Conservation (phyloP, 2,329 filamentous ascomycete species). For the Aspergillus arachidicola region DNA sequence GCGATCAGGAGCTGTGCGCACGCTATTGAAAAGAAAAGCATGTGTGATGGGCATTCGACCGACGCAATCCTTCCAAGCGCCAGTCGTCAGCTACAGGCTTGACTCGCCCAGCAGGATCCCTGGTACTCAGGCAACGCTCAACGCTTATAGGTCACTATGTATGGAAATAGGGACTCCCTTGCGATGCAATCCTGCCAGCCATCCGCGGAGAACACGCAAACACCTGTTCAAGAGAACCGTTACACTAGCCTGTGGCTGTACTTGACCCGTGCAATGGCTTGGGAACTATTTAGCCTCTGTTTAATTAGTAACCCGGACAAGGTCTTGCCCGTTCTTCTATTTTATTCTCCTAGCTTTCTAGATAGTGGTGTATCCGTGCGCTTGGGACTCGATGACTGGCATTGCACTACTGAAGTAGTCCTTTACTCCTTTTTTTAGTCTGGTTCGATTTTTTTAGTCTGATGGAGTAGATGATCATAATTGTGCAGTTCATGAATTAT, state of each 20-base stretch:
- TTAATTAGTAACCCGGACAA: neutral
- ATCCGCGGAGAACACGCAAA: neutral
- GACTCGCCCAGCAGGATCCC: neutral
- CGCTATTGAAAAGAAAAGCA: neutral
- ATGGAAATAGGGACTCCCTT: neutral
- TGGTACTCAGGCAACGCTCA: neutral
- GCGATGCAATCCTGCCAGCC: neutral
- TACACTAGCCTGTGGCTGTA: neutral
- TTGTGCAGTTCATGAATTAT: neutral
- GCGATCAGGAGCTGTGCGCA: neutral
- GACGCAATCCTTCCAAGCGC: neutral
- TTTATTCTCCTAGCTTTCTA: neutral
- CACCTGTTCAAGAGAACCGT: slow-evolving; percentile 1
- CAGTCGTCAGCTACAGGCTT: neutral
- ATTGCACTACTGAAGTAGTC: neutral
- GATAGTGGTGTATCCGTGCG: neutral
- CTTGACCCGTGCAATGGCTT: neutral
- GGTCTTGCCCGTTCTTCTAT: neutral
- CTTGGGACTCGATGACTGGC: neutral
- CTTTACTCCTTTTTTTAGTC: neutral
- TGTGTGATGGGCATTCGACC: neutral
- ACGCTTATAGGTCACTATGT: neutral
- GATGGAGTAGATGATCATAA: neutral
- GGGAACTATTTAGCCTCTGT: neutral
- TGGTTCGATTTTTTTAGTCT: neutral